Percentiles rank a stretch among this genome's conserved stretches.
Conservation (phyloP, 2,329 filamentous ascomycete species). For the Aspergillus terreus region DNA sequence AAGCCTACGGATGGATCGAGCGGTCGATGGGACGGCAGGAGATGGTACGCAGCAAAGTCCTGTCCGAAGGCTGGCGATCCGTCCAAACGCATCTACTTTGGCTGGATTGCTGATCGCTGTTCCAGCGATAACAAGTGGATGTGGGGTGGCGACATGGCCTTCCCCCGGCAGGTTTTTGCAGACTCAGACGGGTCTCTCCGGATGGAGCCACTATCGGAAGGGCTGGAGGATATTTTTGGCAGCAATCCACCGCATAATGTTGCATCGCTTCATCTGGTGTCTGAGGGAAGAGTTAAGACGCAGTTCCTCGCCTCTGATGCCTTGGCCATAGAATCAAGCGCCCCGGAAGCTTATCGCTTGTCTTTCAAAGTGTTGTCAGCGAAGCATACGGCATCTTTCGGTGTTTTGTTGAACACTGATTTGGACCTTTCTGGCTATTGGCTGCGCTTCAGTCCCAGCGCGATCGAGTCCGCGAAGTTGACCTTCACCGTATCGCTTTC, state of each 20-base stretch:
- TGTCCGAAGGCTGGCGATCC: neutral
- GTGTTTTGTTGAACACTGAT: neutral
- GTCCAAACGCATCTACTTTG: neutral
- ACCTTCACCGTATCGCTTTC: neutral
- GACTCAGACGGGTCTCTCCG: too few species aligned
- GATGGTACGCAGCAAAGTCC: conserved; percentile 1
- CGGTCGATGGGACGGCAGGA: neutral
- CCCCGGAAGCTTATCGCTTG: neutral
- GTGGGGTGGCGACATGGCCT: too few species aligned
- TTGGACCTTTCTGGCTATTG: neutral
- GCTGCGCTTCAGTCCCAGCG: neutral
- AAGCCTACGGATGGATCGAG: neutral
- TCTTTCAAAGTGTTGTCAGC: neutral
- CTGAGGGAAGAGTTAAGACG: neutral
- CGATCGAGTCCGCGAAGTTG: neutral
- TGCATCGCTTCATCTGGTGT: too few species aligned
- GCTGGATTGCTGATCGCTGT: too few species aligned
- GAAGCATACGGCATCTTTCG: neutral
- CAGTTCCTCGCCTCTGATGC: neutral
- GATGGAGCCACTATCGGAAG: too few species aligned
- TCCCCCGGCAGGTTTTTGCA: too few species aligned
- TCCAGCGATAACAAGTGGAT: too few species aligned
- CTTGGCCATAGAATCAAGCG: neutral
- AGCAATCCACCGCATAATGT: too few species aligned
- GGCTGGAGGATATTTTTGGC: too few species aligned